Evolutionary conservation across 495 filamentous ascomycete genomes (phyloP).

Genomic region (Annulohypoxylon bovei): DNA sequence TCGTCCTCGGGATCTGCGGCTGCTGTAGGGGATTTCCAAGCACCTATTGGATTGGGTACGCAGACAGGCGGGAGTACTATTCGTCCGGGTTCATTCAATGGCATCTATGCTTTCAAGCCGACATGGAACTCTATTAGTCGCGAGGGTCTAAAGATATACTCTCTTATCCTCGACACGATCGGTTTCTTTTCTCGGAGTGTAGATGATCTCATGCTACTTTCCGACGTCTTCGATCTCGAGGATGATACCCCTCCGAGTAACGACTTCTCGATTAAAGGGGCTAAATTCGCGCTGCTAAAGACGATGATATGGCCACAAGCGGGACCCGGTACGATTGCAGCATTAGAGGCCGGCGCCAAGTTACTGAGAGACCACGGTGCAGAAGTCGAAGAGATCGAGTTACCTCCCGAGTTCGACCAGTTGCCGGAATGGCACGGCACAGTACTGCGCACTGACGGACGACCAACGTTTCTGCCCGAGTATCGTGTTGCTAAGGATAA

Average conservation of each 20-base stretch:
- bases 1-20: conserved; percentile 64
- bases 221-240: conserved; percentile 57
- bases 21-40: conserved; percentile 62
- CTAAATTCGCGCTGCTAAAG: conserved; percentile 60
- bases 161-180: conserved; percentile 61
- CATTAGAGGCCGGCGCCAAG: conserved; percentile 52
- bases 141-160: conserved; percentile 61
- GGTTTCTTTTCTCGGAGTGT: conserved; percentile 61
- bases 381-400: conserved; percentile 56
- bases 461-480: conserved; percentile 57
- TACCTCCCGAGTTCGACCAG: conserved; percentile 57
- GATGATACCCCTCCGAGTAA: conserved; percentile 54
- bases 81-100: conserved; percentile 65
- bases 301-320: conserved; percentile 59
- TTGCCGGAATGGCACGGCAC: conserved; percentile 53
- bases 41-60: conserved; percentile 58
- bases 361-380: conserved; percentile 56
- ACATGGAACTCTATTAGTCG: conserved; percentile 65
- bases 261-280: conserved; percentile 50
- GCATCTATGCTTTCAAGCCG: conserved; percentile 65
- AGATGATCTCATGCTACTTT: conserved; percentile 61
- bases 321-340: conserved; percentile 56
- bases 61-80: conserved; percentile 63
- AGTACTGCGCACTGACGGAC: conserved; percentile 54
- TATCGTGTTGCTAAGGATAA: conserved; percentile 54